Conservation (phyloP, 1,284 basidiomycete genomes). For the Melampsora larici-populina region DNA sequence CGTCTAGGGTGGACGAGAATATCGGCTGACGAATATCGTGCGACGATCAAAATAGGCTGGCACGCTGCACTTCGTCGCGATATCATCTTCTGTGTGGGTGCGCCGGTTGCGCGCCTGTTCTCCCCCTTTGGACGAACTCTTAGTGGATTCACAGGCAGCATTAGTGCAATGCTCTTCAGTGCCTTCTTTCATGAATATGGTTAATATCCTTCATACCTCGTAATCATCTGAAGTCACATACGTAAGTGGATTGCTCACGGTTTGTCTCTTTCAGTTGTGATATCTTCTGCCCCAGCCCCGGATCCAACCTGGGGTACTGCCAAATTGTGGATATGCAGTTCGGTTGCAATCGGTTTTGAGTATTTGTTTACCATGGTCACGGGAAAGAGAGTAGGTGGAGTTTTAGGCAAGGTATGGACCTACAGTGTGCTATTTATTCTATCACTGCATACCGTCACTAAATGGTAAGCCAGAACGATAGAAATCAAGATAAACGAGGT, state of each 20-base stretch:
- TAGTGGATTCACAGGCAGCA: neutral
- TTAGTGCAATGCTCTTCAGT: slow-evolving; percentile 41
- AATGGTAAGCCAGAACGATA: slow-evolving; percentile 15
- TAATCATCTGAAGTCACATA: neutral
- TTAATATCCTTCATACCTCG: neutral
- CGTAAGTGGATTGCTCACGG: neutral
- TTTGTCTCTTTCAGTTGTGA: neutral
- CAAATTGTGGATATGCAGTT: neutral
- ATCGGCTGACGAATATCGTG: neutral
- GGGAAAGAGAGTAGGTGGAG: slow-evolving; percentile 1
- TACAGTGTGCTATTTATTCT: neutral
- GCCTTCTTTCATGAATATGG: slow-evolving; percentile 38
- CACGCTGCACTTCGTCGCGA: slow-evolving; percentile 37
- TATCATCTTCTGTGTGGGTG: slow-evolving; percentile 35
- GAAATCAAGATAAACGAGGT: neutral
- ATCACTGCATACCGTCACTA: neutral
- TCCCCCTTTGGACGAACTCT: slow-evolving; percentile 13
- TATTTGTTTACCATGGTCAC: neutral
- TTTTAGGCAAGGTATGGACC: slow-evolving; percentile 18
- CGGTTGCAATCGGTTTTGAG: neutral
- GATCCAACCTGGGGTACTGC: neutral
- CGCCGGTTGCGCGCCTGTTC: slow-evolving; percentile 20
- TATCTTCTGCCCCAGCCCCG: neutral
- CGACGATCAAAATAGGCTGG: slow-evolving; percentile 16
- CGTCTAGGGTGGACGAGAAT: neutral